Conservation (phyloP, 2,329 filamentous ascomycete genomes). For the Fusarium sp. region DNA sequence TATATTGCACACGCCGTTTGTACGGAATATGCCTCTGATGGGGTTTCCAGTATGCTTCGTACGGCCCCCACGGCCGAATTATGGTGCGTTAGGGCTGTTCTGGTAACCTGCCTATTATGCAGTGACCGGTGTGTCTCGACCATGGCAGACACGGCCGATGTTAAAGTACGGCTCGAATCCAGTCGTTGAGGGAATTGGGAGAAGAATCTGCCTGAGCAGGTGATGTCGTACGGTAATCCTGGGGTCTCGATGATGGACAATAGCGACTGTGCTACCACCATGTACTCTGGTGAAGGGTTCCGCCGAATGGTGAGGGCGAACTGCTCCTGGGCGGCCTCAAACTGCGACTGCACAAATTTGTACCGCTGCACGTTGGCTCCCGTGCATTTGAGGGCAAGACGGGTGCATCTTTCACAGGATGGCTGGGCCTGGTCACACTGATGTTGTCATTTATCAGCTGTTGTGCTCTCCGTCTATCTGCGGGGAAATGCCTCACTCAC, state of each 20-base stretch:
- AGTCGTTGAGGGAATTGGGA: neutral
- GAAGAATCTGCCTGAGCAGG: neutral
- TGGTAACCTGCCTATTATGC: neutral
- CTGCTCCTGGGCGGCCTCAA: neutral
- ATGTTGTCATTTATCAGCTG: neutral
- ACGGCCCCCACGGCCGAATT: neutral
- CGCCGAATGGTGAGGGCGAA: neutral
- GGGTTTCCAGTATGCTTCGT: neutral
- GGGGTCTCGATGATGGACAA: slow-evolving; percentile 3
- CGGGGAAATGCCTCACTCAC: neutral
- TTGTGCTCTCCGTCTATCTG: neutral
- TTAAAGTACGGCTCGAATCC: neutral
- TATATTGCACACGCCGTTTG: slow-evolving; percentile 7
- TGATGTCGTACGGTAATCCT: neutral
- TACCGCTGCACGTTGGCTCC: neutral
- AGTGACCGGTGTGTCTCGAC: neutral
- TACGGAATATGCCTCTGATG: neutral
- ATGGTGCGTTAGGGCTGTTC: neutral
- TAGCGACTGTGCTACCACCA: neutral
- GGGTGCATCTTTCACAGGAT: slow-evolving; percentile 3
- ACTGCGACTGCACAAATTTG: neutral
- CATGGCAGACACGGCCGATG: slow-evolving; percentile 1
- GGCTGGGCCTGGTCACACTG: slow-evolving; percentile 10
- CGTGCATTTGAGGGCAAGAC: neutral
- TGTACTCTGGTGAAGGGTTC: neutral